These are phyloP conservation scores for Phytophthora parvispora DNA, from an alignment of 352 stramenopile genomes.

Conservation along the genomic window DNA sequence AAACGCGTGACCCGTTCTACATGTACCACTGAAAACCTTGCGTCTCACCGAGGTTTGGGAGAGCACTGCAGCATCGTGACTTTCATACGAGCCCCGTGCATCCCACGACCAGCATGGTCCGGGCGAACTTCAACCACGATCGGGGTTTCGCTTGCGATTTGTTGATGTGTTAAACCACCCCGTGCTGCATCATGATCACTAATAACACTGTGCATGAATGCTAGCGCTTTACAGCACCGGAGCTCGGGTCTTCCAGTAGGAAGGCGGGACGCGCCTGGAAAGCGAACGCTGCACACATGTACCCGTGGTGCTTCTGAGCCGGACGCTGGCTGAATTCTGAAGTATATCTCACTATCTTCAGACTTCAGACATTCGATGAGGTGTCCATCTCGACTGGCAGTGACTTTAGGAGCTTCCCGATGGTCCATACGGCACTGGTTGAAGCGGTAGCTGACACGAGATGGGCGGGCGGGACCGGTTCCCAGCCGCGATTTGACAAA, in stretches of 20 bases:
- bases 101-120: constrained; percentile 18
- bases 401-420: too few species aligned
- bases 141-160: constrained; percentile 23
- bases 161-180: constrained; percentile 29
- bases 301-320: constrained; percentile 3
- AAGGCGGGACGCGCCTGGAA: not conserved
- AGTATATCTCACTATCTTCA: constrained; percentile 38
- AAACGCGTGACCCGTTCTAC: too few species aligned
- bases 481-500: constrained; percentile 26
- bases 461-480: too few species aligned
- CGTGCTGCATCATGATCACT: not conserved
- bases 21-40: not conserved
- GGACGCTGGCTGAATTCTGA: constrained; percentile 11
- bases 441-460: constrained; percentile 19
- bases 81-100: constrained; percentile 1
- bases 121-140: constrained; percentile 35
- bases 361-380: constrained; percentile 17
- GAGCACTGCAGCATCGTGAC: not conserved
- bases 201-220: not conserved
- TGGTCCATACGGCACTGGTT: constrained; percentile 10
- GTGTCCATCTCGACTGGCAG: constrained; percentile 12
- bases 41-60: not conserved
- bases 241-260: not conserved
- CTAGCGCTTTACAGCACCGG: too few species aligned
- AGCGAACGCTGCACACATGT: not conserved